Evolutionary conservation across 208 protist genomes (phyloP), one percentile per base, ranked within the genome.

Genomic region (Spongospora subterranea): DNA sequence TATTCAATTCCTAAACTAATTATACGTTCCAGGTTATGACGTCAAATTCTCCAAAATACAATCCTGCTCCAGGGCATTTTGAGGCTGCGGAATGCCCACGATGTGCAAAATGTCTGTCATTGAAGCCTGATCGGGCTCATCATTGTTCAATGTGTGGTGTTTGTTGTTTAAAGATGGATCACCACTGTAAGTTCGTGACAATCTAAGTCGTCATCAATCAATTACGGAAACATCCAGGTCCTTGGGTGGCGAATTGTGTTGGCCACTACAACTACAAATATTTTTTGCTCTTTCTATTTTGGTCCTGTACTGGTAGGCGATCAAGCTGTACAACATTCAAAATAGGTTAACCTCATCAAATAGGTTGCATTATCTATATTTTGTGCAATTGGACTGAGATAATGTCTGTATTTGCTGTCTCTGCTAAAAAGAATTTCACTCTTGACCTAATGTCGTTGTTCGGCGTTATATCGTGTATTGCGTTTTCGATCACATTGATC

Each of bases 161-260:
- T 29, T 93, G 92, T 32, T 46, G 88, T 45, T 29, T 93, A 35
- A 93, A 88, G 77, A 93, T 93, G 92, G 92, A 93, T 50, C 92
- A 93, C 40, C 92, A 93, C 60, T 93, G 92, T 91, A 88, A 32
- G 41, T 29, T 82, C 20, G 6, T 60, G 50, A 29, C 6, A 60
- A 60, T 6, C 24, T 60, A 60, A 6, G 50, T 24, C 50, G 50
- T 24, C 6, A 60, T 60, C 6, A 60, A 24, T 29, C 50, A 29
- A 29, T 29, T 60, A 29, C n/a, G n/a, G n/a, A 24, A 24, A 6
- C 24, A 6, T 60, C 24, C 50, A 60, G 50, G 50, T 43, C 71
- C 71, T 45, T 82, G 71, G 71, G 35, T 82, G 13, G 71, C 71
- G 71, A 82, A 82, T 35, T 82, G 71, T 43, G 71, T 82, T 43